Conservation (phyloP, 441 rosid genomes). For the Flueggea neowawraea region DNA sequence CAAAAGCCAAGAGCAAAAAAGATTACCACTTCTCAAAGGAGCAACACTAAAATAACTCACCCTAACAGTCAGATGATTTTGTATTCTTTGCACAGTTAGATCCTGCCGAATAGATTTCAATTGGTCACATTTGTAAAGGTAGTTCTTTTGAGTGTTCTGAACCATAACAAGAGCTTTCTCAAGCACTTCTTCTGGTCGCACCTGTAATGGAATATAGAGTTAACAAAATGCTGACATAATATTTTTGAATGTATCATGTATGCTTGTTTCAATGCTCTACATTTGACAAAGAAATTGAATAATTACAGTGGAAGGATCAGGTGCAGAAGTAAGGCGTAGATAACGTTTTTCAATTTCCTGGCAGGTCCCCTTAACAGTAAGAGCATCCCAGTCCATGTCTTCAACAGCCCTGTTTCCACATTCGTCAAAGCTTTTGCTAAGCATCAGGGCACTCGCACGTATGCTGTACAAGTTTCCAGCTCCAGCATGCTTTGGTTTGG, state of each 20-base stretch:
- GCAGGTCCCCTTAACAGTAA: conserved; percentile 95
- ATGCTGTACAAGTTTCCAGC: conserved; percentile 59
- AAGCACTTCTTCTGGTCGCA: conserved; percentile 96
- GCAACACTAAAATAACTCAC: conserved; percentile 20
- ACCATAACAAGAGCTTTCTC: conserved; percentile 90
- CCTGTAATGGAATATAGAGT: conserved; percentile 49
- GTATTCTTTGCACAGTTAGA: conserved; percentile 91
- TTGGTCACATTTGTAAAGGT: conserved; percentile 96
- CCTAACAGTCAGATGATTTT: conserved; percentile 85
- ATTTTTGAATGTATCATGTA: neutral
- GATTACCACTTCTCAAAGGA: neutral
- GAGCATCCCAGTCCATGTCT: conserved; percentile 99
- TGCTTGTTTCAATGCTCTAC: neutral
- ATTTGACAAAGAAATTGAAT: neutral
- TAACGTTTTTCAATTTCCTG: conserved; percentile 97
- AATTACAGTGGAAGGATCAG: conserved; percentile 94
- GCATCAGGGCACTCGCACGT: conserved; percentile 78
- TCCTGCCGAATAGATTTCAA: conserved; percentile 99
- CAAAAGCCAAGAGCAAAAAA: neutral
- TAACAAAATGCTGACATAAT: neutral
- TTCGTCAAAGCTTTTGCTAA: conserved; percentile 74
- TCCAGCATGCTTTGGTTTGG: conserved; percentile 62
- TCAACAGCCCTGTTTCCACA: conserved; percentile 91
- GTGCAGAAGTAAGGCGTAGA: conserved; percentile 98
- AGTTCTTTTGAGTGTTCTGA: conserved; percentile 84